Evolutionary conservation across 345 rosid species (phyloP).

Genomic region (Raphanus sativus): DNA sequence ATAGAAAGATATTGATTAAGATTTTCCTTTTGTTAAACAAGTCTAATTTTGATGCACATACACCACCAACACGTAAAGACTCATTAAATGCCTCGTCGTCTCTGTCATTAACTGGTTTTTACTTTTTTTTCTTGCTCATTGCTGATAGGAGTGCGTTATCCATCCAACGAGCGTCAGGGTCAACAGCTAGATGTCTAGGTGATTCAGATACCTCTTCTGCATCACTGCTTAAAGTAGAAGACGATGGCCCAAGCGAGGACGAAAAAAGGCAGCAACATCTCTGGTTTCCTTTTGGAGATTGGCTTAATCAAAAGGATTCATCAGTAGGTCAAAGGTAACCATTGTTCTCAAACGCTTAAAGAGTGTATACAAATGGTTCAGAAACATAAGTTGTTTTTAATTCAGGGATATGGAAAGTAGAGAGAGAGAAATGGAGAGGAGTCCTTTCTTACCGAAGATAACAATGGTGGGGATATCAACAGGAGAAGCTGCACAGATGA

Average conservation of each 20-base stretch:
- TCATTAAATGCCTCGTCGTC: not conserved
- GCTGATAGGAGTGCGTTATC: conserved; percentile 78
- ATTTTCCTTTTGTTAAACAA: too few species aligned
- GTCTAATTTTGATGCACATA: not conserved
- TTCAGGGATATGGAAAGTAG: conserved; percentile 41
- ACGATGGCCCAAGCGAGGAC: conserved; percentile 31
- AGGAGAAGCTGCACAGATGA: conserved; percentile 74
- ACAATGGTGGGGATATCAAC: conserved; percentile 97
- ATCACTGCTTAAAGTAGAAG: conserved; percentile 44
- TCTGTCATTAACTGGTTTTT: conserved; percentile 19
- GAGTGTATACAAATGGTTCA: not conserved
- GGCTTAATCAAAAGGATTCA: conserved; percentile 47
- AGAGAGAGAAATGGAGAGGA: conserved; percentile 45
- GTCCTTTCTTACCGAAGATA: conserved; percentile 91
- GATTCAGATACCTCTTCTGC: conserved; percentile 35
- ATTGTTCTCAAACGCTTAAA: conserved; percentile 1
- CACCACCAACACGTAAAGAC: not conserved
- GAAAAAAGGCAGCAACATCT: conserved; percentile 43
- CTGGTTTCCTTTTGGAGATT: conserved; percentile 63
- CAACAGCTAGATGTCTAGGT: conserved; percentile 40
- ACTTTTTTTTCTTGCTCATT: not conserved
- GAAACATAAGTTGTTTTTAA: not conserved
- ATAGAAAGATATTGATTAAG: not conserved
- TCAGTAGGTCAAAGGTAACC: conserved; percentile 48
- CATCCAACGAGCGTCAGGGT: conserved; percentile 57